These are phyloP conservation scores for Eucalyptus globulus DNA, from an alignment of 345 rosid genomes.

Conservation along the genomic window DNA sequence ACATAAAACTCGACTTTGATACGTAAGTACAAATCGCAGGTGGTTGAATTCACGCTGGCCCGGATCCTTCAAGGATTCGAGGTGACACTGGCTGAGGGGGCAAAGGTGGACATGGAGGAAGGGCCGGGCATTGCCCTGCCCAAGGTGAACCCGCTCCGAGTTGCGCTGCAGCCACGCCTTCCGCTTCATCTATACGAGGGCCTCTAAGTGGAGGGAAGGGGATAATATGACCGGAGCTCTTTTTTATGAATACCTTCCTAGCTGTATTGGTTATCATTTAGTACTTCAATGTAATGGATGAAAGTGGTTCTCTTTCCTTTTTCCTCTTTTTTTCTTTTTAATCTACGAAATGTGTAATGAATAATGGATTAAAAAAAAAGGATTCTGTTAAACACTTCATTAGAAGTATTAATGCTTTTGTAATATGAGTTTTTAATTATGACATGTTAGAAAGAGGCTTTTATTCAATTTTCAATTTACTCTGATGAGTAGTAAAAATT, in stretches of 20 bases:
- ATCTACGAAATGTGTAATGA: neutral
- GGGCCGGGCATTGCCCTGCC: slow-evolving; percentile 36
- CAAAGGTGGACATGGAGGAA: slow-evolving; percentile 28
- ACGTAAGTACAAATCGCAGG: neutral
- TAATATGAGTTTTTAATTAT: neutral
- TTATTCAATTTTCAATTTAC: neutral
- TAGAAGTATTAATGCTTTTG: neutral
- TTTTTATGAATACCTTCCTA: neutral
- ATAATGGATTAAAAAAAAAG: neutral
- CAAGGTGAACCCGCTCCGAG: slow-evolving; percentile 23
- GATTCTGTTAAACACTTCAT: neutral
- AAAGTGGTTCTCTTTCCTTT: neutral
- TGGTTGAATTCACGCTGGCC: slow-evolving; percentile 32
- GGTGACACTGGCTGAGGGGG: neutral
- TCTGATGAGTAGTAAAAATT: neutral
- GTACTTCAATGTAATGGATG: neutral
- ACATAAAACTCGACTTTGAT: neutral
- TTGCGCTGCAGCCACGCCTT: slow-evolving; percentile 28
- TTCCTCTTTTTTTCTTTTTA: neutral
- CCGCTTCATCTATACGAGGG: neutral
- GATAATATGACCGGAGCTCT: neutral
- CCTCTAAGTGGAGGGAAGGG: neutral
- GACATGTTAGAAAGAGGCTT: neutral
- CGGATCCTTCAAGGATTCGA: slow-evolving; percentile 38
- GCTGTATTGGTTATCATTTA: neutral